Conservation (phyloP, 1,139 yeast species). For the Lodderomyces pseudojiufengensis region DNA sequence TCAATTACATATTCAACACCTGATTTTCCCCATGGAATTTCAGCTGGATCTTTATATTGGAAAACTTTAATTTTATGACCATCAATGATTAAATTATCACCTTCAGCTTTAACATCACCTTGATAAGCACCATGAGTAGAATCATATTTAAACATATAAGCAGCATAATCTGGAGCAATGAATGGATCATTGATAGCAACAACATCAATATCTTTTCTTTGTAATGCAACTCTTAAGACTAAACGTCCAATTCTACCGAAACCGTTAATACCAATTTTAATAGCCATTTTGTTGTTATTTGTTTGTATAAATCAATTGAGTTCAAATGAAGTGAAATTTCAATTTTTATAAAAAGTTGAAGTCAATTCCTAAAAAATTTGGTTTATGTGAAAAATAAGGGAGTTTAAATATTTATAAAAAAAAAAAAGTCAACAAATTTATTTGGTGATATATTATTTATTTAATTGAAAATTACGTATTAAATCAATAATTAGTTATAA, state of each 20-base stretch:
- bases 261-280: constrained; percentile 77
- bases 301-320: constrained; percentile 8
- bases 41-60: constrained; percentile 76
- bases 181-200: constrained; percentile 84
- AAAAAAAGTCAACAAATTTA: no score
- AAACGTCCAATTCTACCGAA: constrained; percentile 89
- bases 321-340: constrained; percentile 4
- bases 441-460: no score
- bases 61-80: constrained; percentile 66
- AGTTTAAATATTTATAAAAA: no score
- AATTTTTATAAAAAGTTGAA: no score
- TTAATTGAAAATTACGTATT: no score
- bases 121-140: constrained; percentile 77
- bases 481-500: no score
- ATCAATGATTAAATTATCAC: constrained; percentile 56
- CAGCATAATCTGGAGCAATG: constrained; percentile 78
- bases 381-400: neutral
- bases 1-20: constrained; percentile 81
- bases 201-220: constrained; percentile 67
- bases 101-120: constrained; percentile 64
- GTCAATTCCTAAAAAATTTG: no score
- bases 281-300: constrained; percentile 25
- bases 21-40: constrained; percentile 77
- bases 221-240: constrained; percentile 74
- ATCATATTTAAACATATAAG: constrained; percentile 87